These are phyloP conservation scores for Prunus fruticosa DNA, from an alignment of 306 rosid species.

Conservation along the genomic window DNA sequence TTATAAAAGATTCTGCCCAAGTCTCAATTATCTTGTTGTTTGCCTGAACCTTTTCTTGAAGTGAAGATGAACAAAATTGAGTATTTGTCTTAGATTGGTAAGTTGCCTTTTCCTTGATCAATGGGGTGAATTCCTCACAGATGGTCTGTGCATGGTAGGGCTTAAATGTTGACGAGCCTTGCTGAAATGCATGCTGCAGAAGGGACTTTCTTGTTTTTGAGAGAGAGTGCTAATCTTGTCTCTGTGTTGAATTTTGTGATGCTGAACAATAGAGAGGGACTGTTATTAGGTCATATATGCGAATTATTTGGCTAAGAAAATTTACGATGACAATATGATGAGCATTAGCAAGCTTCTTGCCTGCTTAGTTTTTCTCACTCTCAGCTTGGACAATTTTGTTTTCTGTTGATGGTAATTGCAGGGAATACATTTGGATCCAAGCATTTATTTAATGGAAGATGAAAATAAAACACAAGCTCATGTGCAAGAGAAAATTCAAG, in stretches of 20 bases:
- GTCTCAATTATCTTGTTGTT: not conserved
- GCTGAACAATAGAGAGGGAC: not conserved
- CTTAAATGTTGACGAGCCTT: not conserved
- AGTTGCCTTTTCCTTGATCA: not conserved
- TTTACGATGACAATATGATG: not conserved
- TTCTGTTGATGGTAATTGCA: slow-evolving; percentile 26
- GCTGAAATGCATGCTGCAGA: not conserved
- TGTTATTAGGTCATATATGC: not conserved
- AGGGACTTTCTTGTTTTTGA: not conserved
- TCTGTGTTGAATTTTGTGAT: not conserved
- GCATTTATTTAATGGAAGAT: slow-evolving; percentile 93
- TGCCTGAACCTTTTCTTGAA: not conserved
- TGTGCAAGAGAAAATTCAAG: slow-evolving; percentile 38
- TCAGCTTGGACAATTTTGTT: slow-evolving; percentile 6
- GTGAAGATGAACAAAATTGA: not conserved
- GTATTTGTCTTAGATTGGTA: not conserved
- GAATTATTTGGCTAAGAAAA: not conserved
- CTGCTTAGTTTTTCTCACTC: slow-evolving; percentile 6
- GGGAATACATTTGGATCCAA: slow-evolving; percentile 98
- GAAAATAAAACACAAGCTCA: slow-evolving; percentile 57
- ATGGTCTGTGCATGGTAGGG: not conserved
- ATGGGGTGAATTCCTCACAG: too few relatives aligned
- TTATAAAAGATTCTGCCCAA: not conserved
- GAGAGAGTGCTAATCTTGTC: not conserved
- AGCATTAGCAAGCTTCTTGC: not conserved